Percentiles rank a stretch among this genome's conserved stretches.
Conservation (phyloP, 257 asterid genomes). For the Solanum okadae region DNA sequence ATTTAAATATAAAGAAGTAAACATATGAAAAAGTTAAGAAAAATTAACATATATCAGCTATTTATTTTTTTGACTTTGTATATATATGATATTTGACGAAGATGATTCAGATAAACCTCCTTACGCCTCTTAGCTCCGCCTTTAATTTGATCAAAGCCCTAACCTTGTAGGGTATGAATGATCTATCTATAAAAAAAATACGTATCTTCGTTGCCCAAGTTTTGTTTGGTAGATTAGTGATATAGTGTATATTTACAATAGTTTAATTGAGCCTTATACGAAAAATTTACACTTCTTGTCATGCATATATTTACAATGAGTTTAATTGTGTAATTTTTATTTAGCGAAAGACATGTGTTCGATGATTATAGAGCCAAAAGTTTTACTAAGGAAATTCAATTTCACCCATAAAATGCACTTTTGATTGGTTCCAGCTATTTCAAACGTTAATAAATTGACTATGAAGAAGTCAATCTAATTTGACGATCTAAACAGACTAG, state of each 20-base stretch:
- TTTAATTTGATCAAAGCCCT: not conserved
- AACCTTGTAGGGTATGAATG: not conserved
- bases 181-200: not conserved
- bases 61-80: not conserved
- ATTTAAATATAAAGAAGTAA: not conserved
- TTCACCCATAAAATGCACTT: no score
- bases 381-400: no score
- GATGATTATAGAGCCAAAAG: no score
- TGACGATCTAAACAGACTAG: fast-evolving
- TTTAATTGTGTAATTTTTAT: no score
- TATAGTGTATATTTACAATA: not conserved
- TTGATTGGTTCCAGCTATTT: fast-evolving
- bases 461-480: no score
- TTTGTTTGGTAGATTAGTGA: not conserved
- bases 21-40: not conserved
- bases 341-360: no score
- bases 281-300: not conserved
- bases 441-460: not conserved
- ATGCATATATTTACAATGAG: not conserved
- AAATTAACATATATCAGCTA: no score
- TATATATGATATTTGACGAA: not conserved
- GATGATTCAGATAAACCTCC: not conserved
- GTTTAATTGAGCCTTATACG: not conserved
- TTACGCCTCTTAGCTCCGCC: not conserved
- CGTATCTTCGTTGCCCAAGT: not conserved